A percentile compares a stretch with the other conserved stretches of the same genome.
Conservation (phyloP, 2,329 filamentous ascomycete species). For the Exophiala dermatitidis region DNA sequence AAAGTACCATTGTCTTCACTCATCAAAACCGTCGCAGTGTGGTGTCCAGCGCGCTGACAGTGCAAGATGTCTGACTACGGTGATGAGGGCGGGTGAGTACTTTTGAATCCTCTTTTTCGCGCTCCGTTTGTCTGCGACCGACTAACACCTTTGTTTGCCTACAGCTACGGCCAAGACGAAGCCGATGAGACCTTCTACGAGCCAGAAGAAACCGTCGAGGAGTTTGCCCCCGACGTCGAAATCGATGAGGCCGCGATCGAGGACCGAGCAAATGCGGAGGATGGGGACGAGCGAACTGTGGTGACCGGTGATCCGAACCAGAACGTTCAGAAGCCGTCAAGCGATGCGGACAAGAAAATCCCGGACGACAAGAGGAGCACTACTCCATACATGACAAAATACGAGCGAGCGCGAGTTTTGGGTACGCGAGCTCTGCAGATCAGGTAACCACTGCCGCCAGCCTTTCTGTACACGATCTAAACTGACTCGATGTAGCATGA, state of each 20-base stretch:
- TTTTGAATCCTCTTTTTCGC: slow-evolving; percentile 22
- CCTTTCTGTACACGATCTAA: not conserved
- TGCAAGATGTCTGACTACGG: slow-evolving; percentile 65
- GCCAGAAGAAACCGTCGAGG: slow-evolving; percentile 54
- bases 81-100: slow-evolving; percentile 57
- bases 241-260: slow-evolving; percentile 43
- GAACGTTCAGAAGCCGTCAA: slow-evolving; percentile 48
- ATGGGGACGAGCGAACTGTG: slow-evolving; percentile 36
- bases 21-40: not conserved
- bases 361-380: slow-evolving; percentile 80
- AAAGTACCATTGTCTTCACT: too few relatives aligned
- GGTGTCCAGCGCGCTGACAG: not conserved
- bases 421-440: slow-evolving; percentile 93
- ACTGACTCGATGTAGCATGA: slow-evolving; percentile 61
- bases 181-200: slow-evolving; percentile 40
- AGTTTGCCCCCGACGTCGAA: slow-evolving; percentile 49
- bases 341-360: slow-evolving; percentile 72
- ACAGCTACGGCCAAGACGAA: slow-evolving; percentile 25
- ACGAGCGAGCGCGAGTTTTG: slow-evolving; percentile 87
- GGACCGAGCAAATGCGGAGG: slow-evolving; percentile 50
- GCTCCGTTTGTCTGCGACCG: not conserved
- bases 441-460: slow-evolving; percentile 50
- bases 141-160: slow-evolving; percentile 10
- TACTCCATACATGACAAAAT: slow-evolving; percentile 99
- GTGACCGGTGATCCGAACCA: slow-evolving; percentile 43